Base-by-base conservation (phyloP, 176 grass and related monocot species). In the Ampelocalamus luodianensis region DNA sequence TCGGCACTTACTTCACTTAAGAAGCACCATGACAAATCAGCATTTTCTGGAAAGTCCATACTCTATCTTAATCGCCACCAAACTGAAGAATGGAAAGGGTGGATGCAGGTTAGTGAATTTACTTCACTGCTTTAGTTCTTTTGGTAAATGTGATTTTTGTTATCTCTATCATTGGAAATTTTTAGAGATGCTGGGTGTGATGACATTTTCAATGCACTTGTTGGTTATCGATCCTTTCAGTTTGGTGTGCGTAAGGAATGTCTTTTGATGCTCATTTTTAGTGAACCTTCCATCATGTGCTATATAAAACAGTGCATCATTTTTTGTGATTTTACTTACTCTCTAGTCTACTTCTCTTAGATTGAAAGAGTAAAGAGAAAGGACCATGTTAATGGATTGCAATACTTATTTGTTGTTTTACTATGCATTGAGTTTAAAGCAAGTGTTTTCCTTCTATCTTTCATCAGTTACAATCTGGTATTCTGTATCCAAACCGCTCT, bases 81-180 rank as follows among this genome's bases (percentile, higher is more conserved):
- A 83, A 95, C 93, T 80, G 93, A 95, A 72, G 93, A 95, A 83
- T 95, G 93, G 93, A 95, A 79, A 90, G 93, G 93, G 45, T 95
- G 93, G 93, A 95, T 95, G 93, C 93, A 95, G 90, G 93, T 95
- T 43, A 67, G 83, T 86, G 17, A 29, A 79, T 74, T 34, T 55
- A 70, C 72, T 73, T 87, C 23, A 80, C 4, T 51, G 6, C 22
- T 82, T 49, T 66, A 23, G 17, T 86, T 77, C 38, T 74, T 68
- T 43, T 59, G 69, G 51, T 56, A 37, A 43, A 76, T 56, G 5
- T 18, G 29, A 60, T 49, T 34, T 55, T 72, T 67, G 36, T 36
- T n/a, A 43, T 58, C 27, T 72, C 50, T 88, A 44, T 65, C 11
- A 29, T 58, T 60, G 5, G 65, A 82, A 13, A 65, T 58, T 24